These are phyloP conservation scores for Sutorius australiensis DNA, from an alignment of 768 basidiomycete species.

Conservation along the genomic window DNA sequence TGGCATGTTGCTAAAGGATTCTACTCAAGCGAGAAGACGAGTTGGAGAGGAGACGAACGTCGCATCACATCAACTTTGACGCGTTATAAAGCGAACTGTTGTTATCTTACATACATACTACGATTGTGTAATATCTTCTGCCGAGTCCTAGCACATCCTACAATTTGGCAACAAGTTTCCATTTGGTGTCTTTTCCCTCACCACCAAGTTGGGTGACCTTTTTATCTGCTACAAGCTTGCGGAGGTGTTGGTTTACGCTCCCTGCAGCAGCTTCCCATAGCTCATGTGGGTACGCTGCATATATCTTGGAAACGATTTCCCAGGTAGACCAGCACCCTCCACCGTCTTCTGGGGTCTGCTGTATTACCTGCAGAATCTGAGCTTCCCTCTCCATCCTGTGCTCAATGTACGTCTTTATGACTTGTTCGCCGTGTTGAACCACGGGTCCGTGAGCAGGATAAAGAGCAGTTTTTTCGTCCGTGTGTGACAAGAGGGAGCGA, in stretches of 20 bases:
- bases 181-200: conserved; percentile 46
- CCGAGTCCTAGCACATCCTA: conserved; percentile 2
- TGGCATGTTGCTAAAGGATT: conserved; percentile 4
- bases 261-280: conserved; percentile 72
- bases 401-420: conserved; percentile 68
- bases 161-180: conserved; percentile 34
- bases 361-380: conserved; percentile 61
- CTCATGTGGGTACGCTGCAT: conserved; percentile 65
- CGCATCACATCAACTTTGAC: conserved; percentile 98
- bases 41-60: conserved; percentile 75
- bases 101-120: conserved; percentile 24
- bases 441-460: conserved; percentile 91
- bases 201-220: conserved; percentile 49
- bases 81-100: conserved; percentile 53
- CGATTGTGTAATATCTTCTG: conserved; percentile 3
- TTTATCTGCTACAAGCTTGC: conserved; percentile 67
- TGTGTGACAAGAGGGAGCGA: conserved; percentile 45
- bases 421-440: conserved; percentile 54
- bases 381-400: conserved; percentile 80
- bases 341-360: conserved; percentile 26
- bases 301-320: conserved; percentile 62
- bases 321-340: conserved; percentile 52
- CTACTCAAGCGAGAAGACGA: conserved; percentile 82
- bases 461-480: conserved; percentile 47
- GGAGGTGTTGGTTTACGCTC: conserved; percentile 65